phyloP scores from a whole-genome alignment of 768 basidiomycete genomes.

The Kwoniella sp. region DNA sequence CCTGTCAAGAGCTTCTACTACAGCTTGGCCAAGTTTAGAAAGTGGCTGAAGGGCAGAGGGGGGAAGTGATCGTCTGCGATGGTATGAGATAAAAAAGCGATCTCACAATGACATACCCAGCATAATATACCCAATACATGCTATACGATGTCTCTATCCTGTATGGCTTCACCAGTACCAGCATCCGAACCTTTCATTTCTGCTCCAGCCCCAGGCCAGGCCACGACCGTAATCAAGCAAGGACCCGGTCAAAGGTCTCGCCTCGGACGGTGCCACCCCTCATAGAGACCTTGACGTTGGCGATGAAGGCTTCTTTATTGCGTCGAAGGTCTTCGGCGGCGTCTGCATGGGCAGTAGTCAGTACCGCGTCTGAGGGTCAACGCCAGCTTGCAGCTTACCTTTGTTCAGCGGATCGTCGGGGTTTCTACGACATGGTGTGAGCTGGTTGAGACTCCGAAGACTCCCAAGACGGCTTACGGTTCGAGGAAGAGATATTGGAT shows the following conservation, averaged over 20 bases:
- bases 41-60: slow-evolving; percentile 64
- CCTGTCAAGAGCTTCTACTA: slow-evolving; percentile 73
- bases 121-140: slow-evolving; percentile 6
- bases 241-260: slow-evolving; percentile 72
- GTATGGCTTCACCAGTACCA: no score
- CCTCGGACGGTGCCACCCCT: slow-evolving; percentile 73
- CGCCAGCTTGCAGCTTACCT: slow-evolving; percentile 56
- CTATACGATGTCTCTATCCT: not conserved
- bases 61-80: not conserved
- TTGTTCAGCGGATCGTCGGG: slow-evolving; percentile 98
- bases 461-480: slow-evolving; percentile 53
- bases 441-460: not conserved
- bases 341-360: slow-evolving; percentile 57
- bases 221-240: no score
- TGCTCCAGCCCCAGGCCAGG: no score
- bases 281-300: slow-evolving; percentile 85
- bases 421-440: slow-evolving; percentile 54
- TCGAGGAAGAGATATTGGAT: slow-evolving; percentile 97
- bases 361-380: not conserved
- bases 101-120: slow-evolving; percentile 12
- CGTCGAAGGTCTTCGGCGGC: slow-evolving; percentile 90
- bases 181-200: not conserved
- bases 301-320: slow-evolving; percentile 74
- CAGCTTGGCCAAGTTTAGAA: slow-evolving; percentile 67
- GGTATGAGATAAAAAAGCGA: not conserved